Percentiles rank a stretch among this genome's conserved stretches.
These are phyloP conservation scores for Ampelocalamus luodianensis DNA, from an alignment of 176 grass and related monocot species.

Conservation along the genomic window DNA sequence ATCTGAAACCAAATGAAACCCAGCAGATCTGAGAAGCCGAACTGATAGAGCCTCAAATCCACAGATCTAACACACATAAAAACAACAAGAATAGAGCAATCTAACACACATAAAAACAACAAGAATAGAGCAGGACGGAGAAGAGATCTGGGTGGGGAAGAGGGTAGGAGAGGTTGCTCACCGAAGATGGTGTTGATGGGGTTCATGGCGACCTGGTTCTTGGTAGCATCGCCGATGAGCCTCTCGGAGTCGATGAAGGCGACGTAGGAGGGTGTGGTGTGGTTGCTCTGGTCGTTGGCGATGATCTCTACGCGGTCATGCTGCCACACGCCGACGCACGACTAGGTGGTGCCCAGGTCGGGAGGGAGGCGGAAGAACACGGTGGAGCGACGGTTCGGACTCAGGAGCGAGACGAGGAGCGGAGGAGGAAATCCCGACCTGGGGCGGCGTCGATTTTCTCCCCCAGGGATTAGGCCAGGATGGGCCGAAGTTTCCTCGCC, in stretches of 20 bases:
- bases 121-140: too few species aligned
- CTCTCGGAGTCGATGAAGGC: conserved; percentile 63
- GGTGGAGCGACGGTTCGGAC: too few species aligned
- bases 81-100: neutral
- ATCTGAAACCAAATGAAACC: neutral
- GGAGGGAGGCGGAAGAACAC: too few species aligned
- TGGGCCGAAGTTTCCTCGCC: too few species aligned
- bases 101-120: too few species aligned
- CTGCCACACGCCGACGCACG: conserved; percentile 76
- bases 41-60: neutral
- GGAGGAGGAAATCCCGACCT: too few species aligned
- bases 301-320: conserved; percentile 98
- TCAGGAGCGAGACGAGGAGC: too few species aligned
- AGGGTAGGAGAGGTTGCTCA: neutral
- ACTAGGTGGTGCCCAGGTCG: neutral
- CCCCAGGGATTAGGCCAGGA: too few species aligned
- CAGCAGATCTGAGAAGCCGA: neutral
- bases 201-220: conserved; percentile 54
- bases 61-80: neutral
- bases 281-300: conserved; percentile 91
- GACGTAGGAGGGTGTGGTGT: conserved; percentile 66
- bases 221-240: conserved; percentile 42
- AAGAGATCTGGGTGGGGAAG: too few species aligned
- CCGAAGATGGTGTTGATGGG: conserved; percentile 47
- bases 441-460: too few species aligned